phyloP scores from a whole-genome alignment of 345 rosid species.

The Brassica nigra region DNA sequence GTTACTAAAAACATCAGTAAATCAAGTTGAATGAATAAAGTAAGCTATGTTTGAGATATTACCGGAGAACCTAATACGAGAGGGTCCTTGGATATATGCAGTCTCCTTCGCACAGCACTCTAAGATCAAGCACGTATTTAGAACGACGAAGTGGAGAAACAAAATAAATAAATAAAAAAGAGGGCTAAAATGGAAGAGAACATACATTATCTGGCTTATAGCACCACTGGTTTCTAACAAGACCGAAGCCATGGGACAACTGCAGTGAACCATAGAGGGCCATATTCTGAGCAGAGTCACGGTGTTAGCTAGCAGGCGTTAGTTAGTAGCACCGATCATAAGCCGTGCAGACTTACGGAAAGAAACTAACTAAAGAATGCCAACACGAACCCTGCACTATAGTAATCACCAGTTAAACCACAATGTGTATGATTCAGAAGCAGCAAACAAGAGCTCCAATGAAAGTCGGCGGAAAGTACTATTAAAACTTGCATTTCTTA shows the following conservation, averaged over 20 bases:
- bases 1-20: slow-evolving; percentile 26
- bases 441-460: slow-evolving; percentile 8
- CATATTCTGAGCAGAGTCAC: slow-evolving; percentile 43
- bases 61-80: slow-evolving; percentile 51
- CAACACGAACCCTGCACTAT: slow-evolving; percentile 30
- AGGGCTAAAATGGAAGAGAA: slow-evolving; percentile 6
- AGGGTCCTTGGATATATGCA: slow-evolving; percentile 39
- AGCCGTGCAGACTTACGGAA: background rate
- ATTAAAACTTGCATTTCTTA: background rate
- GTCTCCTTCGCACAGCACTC: slow-evolving; percentile 45
- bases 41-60: background rate
- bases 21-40: background rate
- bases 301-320: slow-evolving; percentile 24
- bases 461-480: slow-evolving; percentile 12
- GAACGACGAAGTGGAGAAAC: background rate
- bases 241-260: slow-evolving; percentile 63
- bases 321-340: slow-evolving; percentile 40
- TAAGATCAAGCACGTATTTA: slow-evolving; percentile 33
- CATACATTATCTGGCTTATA: slow-evolving; percentile 53
- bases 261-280: slow-evolving; percentile 67
- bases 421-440: background rate
- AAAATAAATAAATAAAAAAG: background rate
- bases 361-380: background rate
- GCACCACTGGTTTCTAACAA: slow-evolving; percentile 59
- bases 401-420: slow-evolving; percentile 13